phyloP scores from a whole-genome alignment of 2,329 filamentous ascomycete genomes.

The Dactylellina drechsleri region DNA sequence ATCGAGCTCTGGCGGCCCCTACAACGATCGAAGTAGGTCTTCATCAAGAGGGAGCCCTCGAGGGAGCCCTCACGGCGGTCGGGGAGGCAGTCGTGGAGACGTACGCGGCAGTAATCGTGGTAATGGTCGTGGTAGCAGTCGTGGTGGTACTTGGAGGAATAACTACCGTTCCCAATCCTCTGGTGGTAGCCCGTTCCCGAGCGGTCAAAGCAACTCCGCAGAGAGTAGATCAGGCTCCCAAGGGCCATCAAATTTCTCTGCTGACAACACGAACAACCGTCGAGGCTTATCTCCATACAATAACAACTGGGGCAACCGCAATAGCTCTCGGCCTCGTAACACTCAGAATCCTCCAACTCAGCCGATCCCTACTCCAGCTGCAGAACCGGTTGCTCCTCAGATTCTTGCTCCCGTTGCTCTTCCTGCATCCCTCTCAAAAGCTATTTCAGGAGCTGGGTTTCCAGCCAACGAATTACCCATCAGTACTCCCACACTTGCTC shows the following conservation, averaged over 20 bases:
- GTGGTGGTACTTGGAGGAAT: constrained; percentile 19
- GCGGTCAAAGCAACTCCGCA: constrained; percentile 39
- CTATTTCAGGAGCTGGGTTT: not conserved
- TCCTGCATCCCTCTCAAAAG: not conserved
- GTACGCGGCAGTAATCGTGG: constrained; percentile 6
- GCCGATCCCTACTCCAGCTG: not conserved
- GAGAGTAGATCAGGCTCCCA: constrained; percentile 35
- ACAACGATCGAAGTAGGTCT: constrained; percentile 32
- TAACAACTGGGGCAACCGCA: not conserved
- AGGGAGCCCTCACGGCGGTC: constrained; percentile 6
- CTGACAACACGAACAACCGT: not conserved
- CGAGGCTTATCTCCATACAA: not conserved
- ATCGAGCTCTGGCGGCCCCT: constrained; percentile 22
- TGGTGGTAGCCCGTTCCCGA: constrained; percentile 38
- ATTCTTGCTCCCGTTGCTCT: not conserved
- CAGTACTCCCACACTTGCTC: not conserved
- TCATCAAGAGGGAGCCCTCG: constrained; percentile 28
- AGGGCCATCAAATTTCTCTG: constrained; percentile 6
- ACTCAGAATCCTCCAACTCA: too few species aligned
- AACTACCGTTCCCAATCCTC: constrained; percentile 31
- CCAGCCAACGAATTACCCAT: not conserved
- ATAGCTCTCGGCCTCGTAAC: not conserved
- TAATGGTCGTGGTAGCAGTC: not conserved
- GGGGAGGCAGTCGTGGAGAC: constrained; percentile 15
- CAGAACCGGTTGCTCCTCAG: not conserved